Evolutionary conservation across 257 asterid species (phyloP).

Genomic region (Nicotiana otophora): DNA sequence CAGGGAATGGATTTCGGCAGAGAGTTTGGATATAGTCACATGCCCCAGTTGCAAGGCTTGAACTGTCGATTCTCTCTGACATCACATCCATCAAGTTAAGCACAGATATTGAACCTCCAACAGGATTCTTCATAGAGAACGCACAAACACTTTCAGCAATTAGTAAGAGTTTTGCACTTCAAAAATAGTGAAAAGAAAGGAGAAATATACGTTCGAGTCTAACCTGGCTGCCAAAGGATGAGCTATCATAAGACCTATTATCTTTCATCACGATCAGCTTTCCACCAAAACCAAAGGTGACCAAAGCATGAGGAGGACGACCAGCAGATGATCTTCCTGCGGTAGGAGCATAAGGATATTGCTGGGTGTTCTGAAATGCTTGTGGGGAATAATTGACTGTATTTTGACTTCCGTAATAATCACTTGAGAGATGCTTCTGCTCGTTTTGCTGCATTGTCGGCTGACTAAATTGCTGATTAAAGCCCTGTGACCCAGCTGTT

Average conservation of each 20-base stretch:
- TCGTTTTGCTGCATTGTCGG: slow-evolving; percentile 41
- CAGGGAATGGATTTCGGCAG: slow-evolving; percentile 64
- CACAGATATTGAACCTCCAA: slow-evolving; percentile 61
- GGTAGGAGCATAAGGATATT: slow-evolving; percentile 45
- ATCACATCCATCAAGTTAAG: slow-evolving; percentile 72
- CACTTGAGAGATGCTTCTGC: slow-evolving; percentile 39
- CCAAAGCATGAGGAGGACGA: slow-evolving; percentile 94
- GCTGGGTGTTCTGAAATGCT: slow-evolving; percentile 45
- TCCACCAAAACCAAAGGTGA: slow-evolving; percentile 94
- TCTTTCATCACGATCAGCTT: slow-evolving; percentile 78
- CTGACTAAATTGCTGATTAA: slow-evolving; percentile 45
- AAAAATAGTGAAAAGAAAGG: slow-evolving; percentile 9
- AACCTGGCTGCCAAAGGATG: slow-evolving; percentile 75
- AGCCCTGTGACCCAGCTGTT: slow-evolving; percentile 31
- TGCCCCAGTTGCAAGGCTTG: slow-evolving; percentile 37
- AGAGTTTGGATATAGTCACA: slow-evolving; percentile 60
- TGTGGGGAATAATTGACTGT: slow-evolving; percentile 47
- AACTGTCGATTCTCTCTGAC: slow-evolving; percentile 33
- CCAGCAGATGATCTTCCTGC: slow-evolving; percentile 82
- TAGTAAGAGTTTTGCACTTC: neutral
- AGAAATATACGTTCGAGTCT: slow-evolving; percentile 17
- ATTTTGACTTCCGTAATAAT: slow-evolving; percentile 37
- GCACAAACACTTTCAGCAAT: slow-evolving; percentile 19
- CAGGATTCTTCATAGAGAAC: slow-evolving; percentile 49
- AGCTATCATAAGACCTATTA: slow-evolving; percentile 34